Conservation (phyloP, 805 yeast species). For the Candida silvatica region DNA sequence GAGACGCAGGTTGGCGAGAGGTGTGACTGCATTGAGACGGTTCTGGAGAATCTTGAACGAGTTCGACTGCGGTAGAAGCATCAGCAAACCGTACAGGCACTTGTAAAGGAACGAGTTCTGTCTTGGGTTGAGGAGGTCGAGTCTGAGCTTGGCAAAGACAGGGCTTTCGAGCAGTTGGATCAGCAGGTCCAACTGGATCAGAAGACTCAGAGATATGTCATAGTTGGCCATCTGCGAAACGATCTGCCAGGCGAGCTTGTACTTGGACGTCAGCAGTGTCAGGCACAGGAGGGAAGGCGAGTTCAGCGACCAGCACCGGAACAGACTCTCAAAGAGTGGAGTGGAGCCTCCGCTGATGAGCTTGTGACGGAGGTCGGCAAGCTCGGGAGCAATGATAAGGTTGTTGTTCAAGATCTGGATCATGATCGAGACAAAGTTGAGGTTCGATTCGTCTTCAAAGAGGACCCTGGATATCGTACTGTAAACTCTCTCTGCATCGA, state of each 20-base stretch:
- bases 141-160: slow-evolving; percentile 75
- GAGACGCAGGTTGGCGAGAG: slow-evolving; percentile 22
- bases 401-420: slow-evolving; percentile 84
- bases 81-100: slow-evolving; percentile 83
- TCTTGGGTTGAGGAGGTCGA: slow-evolving; percentile 85
- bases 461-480: slow-evolving; percentile 72
- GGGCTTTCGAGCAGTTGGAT: slow-evolving; percentile 92
- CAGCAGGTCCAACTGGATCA: slow-evolving; percentile 81
- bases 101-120: slow-evolving; percentile 74
- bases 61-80: slow-evolving; percentile 90
- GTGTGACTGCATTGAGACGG: slow-evolving; percentile 55
- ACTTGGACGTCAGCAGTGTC: slow-evolving; percentile 79
- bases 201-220: slow-evolving; percentile 69
- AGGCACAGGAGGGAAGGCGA: slow-evolving; percentile 82
- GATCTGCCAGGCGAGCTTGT: slow-evolving; percentile 79
- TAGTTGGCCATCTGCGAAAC: slow-evolving; percentile 72
- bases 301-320: slow-evolving; percentile 87
- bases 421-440: slow-evolving; percentile 68
- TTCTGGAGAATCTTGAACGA: slow-evolving; percentile 80
- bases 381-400: slow-evolving; percentile 77
- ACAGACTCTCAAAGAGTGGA: slow-evolving; percentile 59
- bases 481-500: slow-evolving; percentile 78
- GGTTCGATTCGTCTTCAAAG: slow-evolving; percentile 43
- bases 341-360: slow-evolving; percentile 27
- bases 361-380: slow-evolving; percentile 58